A percentile compares a stretch with the other conserved stretches of the same genome.
Conservation (phyloP, 306 rosid genomes). For the Citrullus mucosospermus region DNA sequence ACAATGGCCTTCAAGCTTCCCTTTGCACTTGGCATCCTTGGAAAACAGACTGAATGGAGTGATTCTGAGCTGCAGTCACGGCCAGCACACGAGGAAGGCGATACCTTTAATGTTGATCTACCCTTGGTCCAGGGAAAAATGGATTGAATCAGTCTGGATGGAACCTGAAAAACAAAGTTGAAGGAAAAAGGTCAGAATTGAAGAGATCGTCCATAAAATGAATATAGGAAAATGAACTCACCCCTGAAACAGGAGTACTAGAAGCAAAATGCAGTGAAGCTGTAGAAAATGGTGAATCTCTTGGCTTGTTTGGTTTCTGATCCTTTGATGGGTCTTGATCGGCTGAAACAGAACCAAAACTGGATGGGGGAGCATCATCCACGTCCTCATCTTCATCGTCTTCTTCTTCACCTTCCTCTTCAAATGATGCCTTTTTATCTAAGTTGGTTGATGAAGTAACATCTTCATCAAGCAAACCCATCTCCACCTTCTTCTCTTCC, state of each 20-base stretch:
- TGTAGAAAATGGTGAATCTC: constrained; percentile 72
- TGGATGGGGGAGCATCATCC: constrained; percentile 48
- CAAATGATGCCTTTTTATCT: constrained; percentile 25
- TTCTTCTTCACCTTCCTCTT: constrained; percentile 21
- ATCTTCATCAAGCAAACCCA: constrained; percentile 41
- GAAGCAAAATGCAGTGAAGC: constrained; percentile 67
- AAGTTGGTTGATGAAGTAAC: constrained; percentile 21
- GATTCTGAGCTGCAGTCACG: constrained; percentile 7
- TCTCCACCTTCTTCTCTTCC: constrained; percentile 47
- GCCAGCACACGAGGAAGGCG: constrained; percentile 8
- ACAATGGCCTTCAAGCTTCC: constrained; percentile 34
- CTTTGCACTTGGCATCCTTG: constrained; percentile 18
- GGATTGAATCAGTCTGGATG: constrained; percentile 47
- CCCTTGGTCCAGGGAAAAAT: constrained; percentile 44
- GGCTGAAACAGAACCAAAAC: constrained; percentile 57
- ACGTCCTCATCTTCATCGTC: constrained; percentile 25
- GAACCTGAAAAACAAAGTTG: constrained; percentile 41
- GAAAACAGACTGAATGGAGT: constrained; percentile 41
- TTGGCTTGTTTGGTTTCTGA: constrained; percentile 42
- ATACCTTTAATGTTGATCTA: constrained; percentile 13
- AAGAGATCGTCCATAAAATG: not conserved
- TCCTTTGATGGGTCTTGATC: constrained; percentile 29
- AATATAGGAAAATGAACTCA: constrained; percentile 27
- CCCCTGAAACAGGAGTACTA: constrained; percentile 56
- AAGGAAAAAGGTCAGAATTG: not conserved